Conservation (phyloP, 352 stramenopile species). For the Phytophthora ohioensis region DNA sequence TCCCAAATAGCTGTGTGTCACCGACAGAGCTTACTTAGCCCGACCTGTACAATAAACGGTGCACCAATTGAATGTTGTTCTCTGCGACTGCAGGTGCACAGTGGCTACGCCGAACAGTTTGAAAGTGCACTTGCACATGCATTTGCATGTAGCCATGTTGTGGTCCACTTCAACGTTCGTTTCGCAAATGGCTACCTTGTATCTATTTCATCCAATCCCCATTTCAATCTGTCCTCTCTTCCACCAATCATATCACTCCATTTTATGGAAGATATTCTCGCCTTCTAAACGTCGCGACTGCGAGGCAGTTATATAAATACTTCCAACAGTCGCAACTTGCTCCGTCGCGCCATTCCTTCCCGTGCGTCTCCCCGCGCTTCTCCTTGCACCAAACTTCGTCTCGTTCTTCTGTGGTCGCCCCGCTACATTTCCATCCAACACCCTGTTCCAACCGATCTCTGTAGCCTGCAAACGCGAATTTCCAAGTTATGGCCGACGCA, state of each 20-base stretch:
- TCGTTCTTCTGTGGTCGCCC: conserved; percentile 5
- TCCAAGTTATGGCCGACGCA: conserved; percentile 68
- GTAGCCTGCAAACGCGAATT: conserved; percentile 4
- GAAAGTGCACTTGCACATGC: too few species aligned
- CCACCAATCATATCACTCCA: conserved; percentile 10
- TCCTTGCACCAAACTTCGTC: conserved; percentile 2
- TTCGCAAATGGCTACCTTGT: conserved; percentile 1
- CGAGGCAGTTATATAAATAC: conserved; percentile 17
- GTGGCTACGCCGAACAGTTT: too few species aligned
- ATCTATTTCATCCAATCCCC: neutral
- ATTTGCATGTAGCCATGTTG: conserved; percentile 5
- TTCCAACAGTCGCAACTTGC: conserved; percentile 12
- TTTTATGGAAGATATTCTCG: conserved; percentile 36
- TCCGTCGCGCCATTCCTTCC: conserved; percentile 14
- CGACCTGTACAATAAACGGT: neutral
- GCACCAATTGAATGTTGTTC: neutral
- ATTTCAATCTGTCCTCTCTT: neutral
- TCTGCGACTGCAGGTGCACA: too few species aligned
- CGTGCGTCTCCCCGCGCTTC: conserved; percentile 1
- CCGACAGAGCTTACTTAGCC: too few species aligned
- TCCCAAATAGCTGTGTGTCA: too few species aligned
- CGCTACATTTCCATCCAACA: conserved; percentile 5
- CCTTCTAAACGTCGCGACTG: conserved; percentile 28
- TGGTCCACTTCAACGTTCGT: conserved; percentile 22
- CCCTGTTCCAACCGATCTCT: conserved; percentile 1